Percentiles rank a stretch among this genome's conserved stretches.
phyloP scores from a whole-genome alignment of 169 alveolate genomes.

The Plasmodium relictum region DNA sequence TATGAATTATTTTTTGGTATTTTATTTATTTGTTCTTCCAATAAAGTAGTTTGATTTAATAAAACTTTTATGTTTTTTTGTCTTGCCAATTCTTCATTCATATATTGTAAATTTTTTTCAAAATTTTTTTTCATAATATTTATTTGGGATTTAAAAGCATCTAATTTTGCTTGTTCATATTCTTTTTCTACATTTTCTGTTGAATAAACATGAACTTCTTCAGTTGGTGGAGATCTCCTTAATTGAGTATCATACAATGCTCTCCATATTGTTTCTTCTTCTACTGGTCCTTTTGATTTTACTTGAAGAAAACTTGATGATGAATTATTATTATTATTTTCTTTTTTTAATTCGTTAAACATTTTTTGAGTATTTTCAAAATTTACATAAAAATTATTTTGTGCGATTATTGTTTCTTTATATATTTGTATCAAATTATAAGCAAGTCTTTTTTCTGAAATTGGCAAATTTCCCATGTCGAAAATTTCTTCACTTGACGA shows the following conservation, averaged over 20 bases:
- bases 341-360: conserved; percentile 25
- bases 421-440: conserved; percentile 29
- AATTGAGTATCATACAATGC: conserved; percentile 72
- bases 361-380: conserved; percentile 18
- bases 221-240: conserved; percentile 68
- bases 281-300: conserved; percentile 68
- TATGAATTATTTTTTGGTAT: not conserved
- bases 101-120: conserved; percentile 24
- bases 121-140: conserved; percentile 21
- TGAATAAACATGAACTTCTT: conserved; percentile 56
- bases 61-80: conserved; percentile 9
- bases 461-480: conserved; percentile 8
- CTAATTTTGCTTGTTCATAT: conserved; percentile 37
- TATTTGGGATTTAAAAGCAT: conserved; percentile 43
- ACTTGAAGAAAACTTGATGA: conserved; percentile 46
- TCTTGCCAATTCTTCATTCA: conserved; percentile 36
- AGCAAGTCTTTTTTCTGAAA: conserved; percentile 36
- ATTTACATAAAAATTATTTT: conserved; percentile 33
- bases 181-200: conserved; percentile 44
- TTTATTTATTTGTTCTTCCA: not conserved
- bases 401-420: conserved; percentile 16
- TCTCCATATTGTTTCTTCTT: conserved; percentile 75
- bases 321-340: not conserved
- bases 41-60: not conserved
- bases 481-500: conserved; percentile 11